phyloP scores from a whole-genome alignment of 163 green algal species.

The Prototheca wickerhamii region DNA sequence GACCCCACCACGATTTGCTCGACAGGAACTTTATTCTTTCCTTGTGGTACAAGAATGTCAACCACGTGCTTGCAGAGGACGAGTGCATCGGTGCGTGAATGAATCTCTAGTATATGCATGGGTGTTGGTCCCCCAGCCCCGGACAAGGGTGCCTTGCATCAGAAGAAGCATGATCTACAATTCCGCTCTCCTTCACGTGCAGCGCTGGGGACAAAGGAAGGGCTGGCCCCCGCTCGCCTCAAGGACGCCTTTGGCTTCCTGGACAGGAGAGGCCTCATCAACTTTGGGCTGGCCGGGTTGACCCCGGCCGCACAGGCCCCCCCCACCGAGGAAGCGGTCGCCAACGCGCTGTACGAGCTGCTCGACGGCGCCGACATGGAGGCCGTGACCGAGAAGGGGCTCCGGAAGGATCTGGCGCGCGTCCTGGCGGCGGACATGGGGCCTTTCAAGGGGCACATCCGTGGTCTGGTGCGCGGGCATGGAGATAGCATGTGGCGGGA shows the following conservation, averaged over 20 bases:
- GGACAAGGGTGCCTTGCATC: too few relatives aligned
- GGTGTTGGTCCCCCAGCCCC: too few relatives aligned
- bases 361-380: constrained; percentile 43
- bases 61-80: constrained; percentile 22
- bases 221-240: neutral
- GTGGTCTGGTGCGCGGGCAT: neutral
- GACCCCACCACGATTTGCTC: too few relatives aligned
- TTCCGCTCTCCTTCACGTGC: neutral
- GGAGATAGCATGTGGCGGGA: too few relatives aligned
- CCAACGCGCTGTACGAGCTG: constrained; percentile 36
- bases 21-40: constrained; percentile 39
- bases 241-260: constrained; percentile 45
- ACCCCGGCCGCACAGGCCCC: constrained; percentile 15
- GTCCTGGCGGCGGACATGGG: constrained; percentile 35
- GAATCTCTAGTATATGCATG: too few relatives aligned
- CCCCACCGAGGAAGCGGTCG: constrained; percentile 19
- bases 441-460: neutral
- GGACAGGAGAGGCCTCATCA: constrained; percentile 51
- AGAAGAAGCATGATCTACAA: too few relatives aligned
- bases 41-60: constrained; percentile 30
- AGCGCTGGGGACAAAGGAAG: neutral
- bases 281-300: constrained; percentile 43
- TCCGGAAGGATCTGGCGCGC: constrained; percentile 41
- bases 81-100: constrained; percentile 21
- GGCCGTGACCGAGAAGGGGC: constrained; percentile 45